Conservation (phyloP, 805 yeast genomes). For the Starmera caribaea region DNA sequence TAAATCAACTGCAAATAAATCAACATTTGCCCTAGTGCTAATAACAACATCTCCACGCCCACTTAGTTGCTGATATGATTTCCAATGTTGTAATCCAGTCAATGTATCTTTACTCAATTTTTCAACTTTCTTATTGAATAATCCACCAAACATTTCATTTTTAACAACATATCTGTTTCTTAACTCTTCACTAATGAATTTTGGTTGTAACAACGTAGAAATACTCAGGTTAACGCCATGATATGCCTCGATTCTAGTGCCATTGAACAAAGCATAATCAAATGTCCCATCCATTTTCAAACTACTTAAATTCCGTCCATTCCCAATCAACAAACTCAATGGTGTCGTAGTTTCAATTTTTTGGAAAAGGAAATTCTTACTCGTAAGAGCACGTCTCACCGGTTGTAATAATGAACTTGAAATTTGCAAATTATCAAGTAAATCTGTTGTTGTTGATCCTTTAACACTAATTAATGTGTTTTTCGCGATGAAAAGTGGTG, state of each 20-base stretch:
- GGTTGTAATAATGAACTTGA: slow-evolving; percentile 21
- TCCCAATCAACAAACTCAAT: slow-evolving; percentile 32
- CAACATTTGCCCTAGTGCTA: slow-evolving; percentile 45
- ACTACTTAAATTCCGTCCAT: slow-evolving; percentile 17
- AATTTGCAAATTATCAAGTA: slow-evolving; percentile 5
- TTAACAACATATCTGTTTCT: slow-evolving; percentile 8
- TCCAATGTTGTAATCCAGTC: slow-evolving; percentile 32
- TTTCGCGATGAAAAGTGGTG: slow-evolving; percentile 39
- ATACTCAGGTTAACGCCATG: slow-evolving; percentile 43
- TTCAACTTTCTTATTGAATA: not conserved
- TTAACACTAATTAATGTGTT: slow-evolving; percentile 43
- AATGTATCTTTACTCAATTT: slow-evolving; percentile 14
- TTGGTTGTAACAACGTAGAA: slow-evolving; percentile 29
- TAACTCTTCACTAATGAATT: slow-evolving; percentile 23
- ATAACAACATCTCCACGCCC: slow-evolving; percentile 52
- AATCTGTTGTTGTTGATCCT: slow-evolving; percentile 16
- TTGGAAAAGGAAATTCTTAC: slow-evolving; percentile 35
- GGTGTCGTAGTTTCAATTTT: slow-evolving; percentile 39
- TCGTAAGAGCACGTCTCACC: slow-evolving; percentile 28
- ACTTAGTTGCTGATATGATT: slow-evolving; percentile 37
- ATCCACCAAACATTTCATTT: not conserved
- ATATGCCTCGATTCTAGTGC: slow-evolving; percentile 38
- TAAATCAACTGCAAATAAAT: slow-evolving; percentile 29
- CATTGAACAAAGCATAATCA: slow-evolving; percentile 53
- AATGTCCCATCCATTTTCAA: slow-evolving; percentile 44